Percentiles rank a stretch among this genome's conserved stretches.
phyloP scores from a whole-genome alignment of 2,329 filamentous ascomycete species.

The Dactylellina drechsleri region DNA sequence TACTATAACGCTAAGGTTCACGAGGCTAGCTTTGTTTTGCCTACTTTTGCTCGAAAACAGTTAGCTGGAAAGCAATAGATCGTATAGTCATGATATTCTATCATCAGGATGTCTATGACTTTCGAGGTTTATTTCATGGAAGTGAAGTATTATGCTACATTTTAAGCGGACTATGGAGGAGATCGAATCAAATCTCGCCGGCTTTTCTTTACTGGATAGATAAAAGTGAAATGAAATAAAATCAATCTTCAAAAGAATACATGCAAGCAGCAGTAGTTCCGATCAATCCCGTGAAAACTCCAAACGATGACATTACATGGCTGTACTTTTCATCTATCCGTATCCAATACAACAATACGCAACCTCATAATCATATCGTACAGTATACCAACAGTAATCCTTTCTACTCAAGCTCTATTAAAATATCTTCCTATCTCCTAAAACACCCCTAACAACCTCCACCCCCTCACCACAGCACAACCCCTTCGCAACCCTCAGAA shows the following conservation, averaged over 20 bases:
- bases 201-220: constrained; percentile 45
- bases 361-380: background rate
- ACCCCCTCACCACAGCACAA: constrained; percentile 69
- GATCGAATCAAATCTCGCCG: constrained; percentile 3
- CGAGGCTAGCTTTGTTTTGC: constrained; percentile 90
- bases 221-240: constrained; percentile 45
- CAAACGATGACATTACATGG: constrained; percentile 14
- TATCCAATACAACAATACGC: background rate
- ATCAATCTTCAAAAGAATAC: background rate
- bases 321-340: constrained; percentile 24
- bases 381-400: background rate
- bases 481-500: constrained; percentile 72
- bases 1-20: constrained; percentile 99
- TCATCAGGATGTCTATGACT: background rate
- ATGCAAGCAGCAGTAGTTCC: no score
- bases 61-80: constrained; percentile 61
- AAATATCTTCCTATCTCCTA: constrained; percentile 33
- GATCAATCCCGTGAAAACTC: constrained; percentile 18
- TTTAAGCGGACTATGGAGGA: constrained; percentile 1
- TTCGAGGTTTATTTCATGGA: background rate
- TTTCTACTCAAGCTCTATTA: background rate
- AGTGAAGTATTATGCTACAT: constrained; percentile 55
- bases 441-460: constrained; percentile 33
- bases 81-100: background rate
- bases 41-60: constrained; percentile 85